Evolutionary conservation across 2,329 filamentous ascomycete species (phyloP), one percentile per base, ranked within the genome.

Genomic region (Helminthosporium solani): DNA sequence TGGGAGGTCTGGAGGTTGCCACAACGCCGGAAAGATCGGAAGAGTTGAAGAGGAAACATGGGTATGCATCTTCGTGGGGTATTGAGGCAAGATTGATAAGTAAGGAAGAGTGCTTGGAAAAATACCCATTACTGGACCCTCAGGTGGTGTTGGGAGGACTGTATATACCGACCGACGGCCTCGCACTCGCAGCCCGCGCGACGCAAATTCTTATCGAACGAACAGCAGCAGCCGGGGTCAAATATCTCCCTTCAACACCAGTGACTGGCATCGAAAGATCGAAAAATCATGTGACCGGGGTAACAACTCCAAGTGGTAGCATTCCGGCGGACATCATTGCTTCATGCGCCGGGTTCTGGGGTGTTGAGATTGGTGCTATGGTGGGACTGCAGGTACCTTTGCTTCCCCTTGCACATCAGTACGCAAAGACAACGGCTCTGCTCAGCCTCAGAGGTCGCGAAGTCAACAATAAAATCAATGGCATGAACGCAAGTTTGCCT

Each of bases 301-400:
- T 85, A 0, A 67, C 52, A 1, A 83, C 80, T 0, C 67, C 71
- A 1, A 65, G 64, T 3, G 76, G 76, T 18, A 75, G 59, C 0
- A 72, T 84, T 16, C 69, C 77, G 0, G 82, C 82, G 0, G 82
- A 85, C 44, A 78, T 84, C 19, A 72, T 85, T 40, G 66, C 85
- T 30, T 84, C 81, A 1, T 85, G 82, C 50, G 82, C 81, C 6
- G 82, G 82, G 0, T 83, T 85, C 63, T 85, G 82, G 82, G 82
- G 82, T 9, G 82, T 84, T 7, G 82, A 85, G 58, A 71, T 85
- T 6, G 82, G 82, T 18, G 78, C 76, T 5, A 82, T 85, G 81
- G 74, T 79, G 33, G 81, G 75, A 3, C 56, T 84, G 11, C 68
- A 76, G 1, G 75, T 85, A 18, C 82, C 82, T 6, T 65, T 85